Conservation (phyloP, 495 filamentous ascomycete species). For the Daldinia concentrica region DNA sequence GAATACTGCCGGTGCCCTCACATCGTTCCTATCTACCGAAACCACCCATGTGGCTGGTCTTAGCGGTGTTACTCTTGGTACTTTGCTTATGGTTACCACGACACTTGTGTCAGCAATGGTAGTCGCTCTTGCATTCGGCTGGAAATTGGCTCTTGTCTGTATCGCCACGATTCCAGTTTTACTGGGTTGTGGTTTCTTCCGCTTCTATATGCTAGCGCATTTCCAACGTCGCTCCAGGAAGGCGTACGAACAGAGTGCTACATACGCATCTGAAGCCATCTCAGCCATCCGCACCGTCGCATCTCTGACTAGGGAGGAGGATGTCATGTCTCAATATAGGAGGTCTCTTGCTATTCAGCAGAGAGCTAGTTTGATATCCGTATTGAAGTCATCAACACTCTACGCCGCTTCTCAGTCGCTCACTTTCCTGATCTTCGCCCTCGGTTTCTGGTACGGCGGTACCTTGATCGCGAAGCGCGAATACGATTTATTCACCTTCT, state of each 20-base stretch:
- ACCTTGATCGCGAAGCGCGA: constrained; percentile 72
- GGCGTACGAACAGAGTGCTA: constrained; percentile 78
- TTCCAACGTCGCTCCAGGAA: constrained; percentile 76
- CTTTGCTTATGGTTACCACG: constrained; percentile 77
- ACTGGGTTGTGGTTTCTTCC: constrained; percentile 82
- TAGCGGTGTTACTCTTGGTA: constrained; percentile 83
- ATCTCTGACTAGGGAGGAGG: constrained; percentile 82
- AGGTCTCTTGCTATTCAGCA: constrained; percentile 70
- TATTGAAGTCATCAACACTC: constrained; percentile 72
- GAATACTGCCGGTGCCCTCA: constrained; percentile 85
- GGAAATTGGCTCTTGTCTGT: constrained; percentile 91
- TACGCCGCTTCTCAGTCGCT: constrained; percentile 84
- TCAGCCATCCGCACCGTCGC: constrained; percentile 92
- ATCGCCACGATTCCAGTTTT: constrained; percentile 80
- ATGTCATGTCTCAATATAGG: constrained; percentile 80
- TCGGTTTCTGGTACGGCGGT: constrained; percentile 95
- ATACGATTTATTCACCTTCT: constrained; percentile 78
- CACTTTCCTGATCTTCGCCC: constrained; percentile 80
- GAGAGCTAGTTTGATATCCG: constrained; percentile 67
- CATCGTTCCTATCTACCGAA: constrained; percentile 84
- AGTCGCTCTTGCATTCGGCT: constrained; percentile 76
- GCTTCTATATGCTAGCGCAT: constrained; percentile 81
- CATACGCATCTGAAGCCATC: constrained; percentile 90
- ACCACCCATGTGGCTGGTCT: constrained; percentile 85
- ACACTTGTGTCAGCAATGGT: constrained; percentile 75